These are phyloP conservation scores for Lepidopterella palustris DNA, from an alignment of 495 filamentous ascomycete genomes.

Conservation along the genomic window DNA sequence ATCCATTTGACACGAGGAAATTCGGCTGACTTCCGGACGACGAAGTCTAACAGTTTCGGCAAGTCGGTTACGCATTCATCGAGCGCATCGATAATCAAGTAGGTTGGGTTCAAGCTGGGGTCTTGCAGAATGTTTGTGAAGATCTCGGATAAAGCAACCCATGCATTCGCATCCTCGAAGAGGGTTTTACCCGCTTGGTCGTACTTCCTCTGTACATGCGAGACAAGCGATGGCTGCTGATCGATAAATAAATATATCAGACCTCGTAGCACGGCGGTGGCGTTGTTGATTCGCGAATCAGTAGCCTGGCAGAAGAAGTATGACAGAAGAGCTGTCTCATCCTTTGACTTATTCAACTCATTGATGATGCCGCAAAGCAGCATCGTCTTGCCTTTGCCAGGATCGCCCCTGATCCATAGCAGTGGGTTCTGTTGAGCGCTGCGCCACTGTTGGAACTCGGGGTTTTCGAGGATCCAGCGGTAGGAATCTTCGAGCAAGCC, in stretches of 20 bases:
- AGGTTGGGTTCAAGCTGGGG: conserved; percentile 20
- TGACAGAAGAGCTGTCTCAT: not conserved
- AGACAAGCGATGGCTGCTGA: conserved; percentile 33
- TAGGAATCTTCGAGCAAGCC: conserved; percentile 39
- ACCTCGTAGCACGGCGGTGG: conserved; percentile 37
- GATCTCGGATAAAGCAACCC: conserved; percentile 27
- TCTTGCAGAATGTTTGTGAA: conserved; percentile 37
- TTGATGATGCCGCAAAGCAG: conserved; percentile 1
- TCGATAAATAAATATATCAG: conserved; percentile 38
- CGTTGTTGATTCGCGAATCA: conserved; percentile 34
- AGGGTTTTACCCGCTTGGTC: conserved; percentile 26
- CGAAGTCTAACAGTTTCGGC: not conserved
- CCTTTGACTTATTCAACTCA: conserved; percentile 3
- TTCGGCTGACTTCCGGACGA: not conserved
- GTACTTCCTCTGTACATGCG: conserved; percentile 28
- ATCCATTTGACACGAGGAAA: conserved; percentile 36
- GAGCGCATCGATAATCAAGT: conserved; percentile 23
- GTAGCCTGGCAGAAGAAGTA: conserved; percentile 9
- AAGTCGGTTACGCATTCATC: not conserved
- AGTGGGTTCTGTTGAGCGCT: conserved; percentile 27
- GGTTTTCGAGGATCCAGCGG: conserved; percentile 39
- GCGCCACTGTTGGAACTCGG: conserved; percentile 34
- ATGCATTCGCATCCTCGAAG: conserved; percentile 37
- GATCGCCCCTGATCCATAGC: conserved; percentile 41
- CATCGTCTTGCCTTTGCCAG: conserved; percentile 41